Evolutionary conservation across 2,329 filamentous ascomycete genomes (phyloP).

Genomic region (Fusarium brachygibbosum): DNA sequence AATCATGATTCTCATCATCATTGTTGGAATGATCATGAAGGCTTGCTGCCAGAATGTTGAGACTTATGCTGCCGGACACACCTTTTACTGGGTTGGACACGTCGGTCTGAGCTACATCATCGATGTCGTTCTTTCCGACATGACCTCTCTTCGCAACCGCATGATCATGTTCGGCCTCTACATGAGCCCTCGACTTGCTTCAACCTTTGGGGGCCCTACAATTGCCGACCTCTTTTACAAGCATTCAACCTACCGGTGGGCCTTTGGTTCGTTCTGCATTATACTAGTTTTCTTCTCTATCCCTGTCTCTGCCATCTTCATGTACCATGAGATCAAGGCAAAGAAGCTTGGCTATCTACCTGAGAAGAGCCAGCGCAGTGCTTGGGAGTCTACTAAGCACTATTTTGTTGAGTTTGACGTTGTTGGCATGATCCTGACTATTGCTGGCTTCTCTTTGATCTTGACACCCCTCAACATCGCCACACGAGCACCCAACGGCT

Average conservation of each 20-base stretch:
- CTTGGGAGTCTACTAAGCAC: constrained; percentile 58
- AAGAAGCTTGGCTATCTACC: constrained; percentile 62
- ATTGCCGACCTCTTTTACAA: constrained; percentile 44
- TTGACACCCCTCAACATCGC: constrained; percentile 73
- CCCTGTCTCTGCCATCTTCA: constrained; percentile 69
- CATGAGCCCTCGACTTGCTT: constrained; percentile 60
- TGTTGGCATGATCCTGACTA: constrained; percentile 66
- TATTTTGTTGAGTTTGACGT: constrained; percentile 53
- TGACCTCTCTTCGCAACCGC: constrained; percentile 59
- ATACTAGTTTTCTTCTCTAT: constrained; percentile 71
- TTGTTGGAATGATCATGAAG: constrained; percentile 72
- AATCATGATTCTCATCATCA: constrained; percentile 58
- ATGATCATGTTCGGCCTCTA: constrained; percentile 61
- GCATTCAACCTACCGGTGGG: constrained; percentile 46
- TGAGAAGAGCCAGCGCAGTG: constrained; percentile 57
- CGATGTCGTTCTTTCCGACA: constrained; percentile 60
- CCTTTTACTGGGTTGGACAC: constrained; percentile 74
- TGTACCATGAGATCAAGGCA: constrained; percentile 69
- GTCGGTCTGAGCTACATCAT: constrained; percentile 58
- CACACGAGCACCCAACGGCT: constrained; percentile 57
- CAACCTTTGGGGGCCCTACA: constrained; percentile 57
- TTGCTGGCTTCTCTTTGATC: constrained; percentile 65
- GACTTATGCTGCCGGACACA: constrained; percentile 71
- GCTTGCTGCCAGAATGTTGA: constrained; percentile 69
- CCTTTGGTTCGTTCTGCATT: constrained; percentile 74